Evolutionary conservation across 441 rosid species (phyloP), one percentile per base, ranked within the genome.

Genomic region (Syzygium malaccense): DNA sequence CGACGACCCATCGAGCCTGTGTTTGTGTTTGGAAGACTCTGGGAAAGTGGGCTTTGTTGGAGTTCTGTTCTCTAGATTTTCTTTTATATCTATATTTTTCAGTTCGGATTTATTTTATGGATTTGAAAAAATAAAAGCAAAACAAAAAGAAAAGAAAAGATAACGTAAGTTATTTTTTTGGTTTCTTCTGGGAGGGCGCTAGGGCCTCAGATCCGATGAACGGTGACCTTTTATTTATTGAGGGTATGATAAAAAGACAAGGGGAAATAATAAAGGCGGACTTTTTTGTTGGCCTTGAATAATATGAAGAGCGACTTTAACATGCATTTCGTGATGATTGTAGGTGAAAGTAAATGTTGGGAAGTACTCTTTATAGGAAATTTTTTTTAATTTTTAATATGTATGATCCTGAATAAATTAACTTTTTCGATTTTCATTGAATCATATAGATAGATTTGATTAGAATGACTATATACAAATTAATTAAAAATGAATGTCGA

Each of bases 1-100:
- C 91, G 92, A 88, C 92, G 94, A 96, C 93, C 93, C 87, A 88
- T 28, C 32, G 23, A 33, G 5, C 83, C 17, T 23, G 14, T 55
- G 58, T 30, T 45, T 19, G 87, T 90, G 87, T 88, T 87, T 87
- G 87, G 25, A 71, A 83, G 88, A 86, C 88, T 45, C 56, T 79
- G 49, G 57, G 90, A 87, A 92, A 91, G 90, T 86, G 93, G 92
- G 93, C 87, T 37, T 45, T 20, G 80, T 41, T 71, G 80, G 48
- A 10, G 49, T 33, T 71, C 49, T 37, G 80, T 37, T 20, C 49
- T 10, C 49, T 25, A 18, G 45, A 30, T 33, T 85, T 85, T 33
- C 49, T 32, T 33, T 55, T 85, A 51, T 83, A 51, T 85, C 20
- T 53, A 14, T 26, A 17, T 51, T 54, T 84, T 28, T 71, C 41